A percentile compares a stretch with the other conserved stretches of the same genome.
These are phyloP conservation scores for Leptomonas pyrrhocoris DNA, from an alignment of 208 protist species.

Conservation along the genomic window DNA sequence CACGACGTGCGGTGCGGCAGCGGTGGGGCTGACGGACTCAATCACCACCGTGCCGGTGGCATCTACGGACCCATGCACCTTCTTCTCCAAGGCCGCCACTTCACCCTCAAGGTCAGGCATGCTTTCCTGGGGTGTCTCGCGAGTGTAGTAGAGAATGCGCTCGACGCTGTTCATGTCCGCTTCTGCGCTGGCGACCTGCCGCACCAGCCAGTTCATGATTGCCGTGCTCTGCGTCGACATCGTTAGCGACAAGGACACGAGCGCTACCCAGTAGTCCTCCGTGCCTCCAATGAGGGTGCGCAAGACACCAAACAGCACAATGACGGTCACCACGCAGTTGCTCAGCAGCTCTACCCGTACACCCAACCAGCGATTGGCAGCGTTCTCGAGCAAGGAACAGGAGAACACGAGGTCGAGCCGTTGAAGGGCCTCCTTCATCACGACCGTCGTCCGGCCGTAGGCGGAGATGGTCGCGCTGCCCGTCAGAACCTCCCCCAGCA, in stretches of 20 bases:
- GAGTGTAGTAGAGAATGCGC: conserved; percentile 74
- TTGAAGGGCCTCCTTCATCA: conserved; percentile 55
- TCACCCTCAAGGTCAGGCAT: conserved; percentile 25
- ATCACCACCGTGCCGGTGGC: conserved; percentile 28
- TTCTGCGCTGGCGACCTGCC: conserved; percentile 16
- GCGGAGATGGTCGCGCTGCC: conserved; percentile 84
- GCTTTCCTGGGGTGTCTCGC: conserved; percentile 58
- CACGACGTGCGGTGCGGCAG: too few species aligned
- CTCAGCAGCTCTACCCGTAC: conserved; percentile 88
- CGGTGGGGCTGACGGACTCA: conserved; percentile 3
- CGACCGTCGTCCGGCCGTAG: conserved; percentile 38
- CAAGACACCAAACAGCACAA: conserved; percentile 45
- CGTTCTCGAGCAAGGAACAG: conserved; percentile 41
- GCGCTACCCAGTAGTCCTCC: conserved; percentile 25
- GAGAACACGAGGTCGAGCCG: conserved; percentile 68
- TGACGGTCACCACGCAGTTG: conserved; percentile 54
- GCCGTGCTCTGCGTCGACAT: conserved; percentile 41
- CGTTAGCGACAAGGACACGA: conserved; percentile 47
- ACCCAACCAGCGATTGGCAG: conserved; percentile 83
- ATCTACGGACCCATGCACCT: not conserved
- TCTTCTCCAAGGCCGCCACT: conserved; percentile 1
- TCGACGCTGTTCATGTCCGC: too few species aligned
- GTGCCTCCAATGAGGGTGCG: conserved; percentile 45
- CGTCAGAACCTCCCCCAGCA: conserved; percentile 77
- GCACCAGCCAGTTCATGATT: conserved; percentile 42